Conservation (phyloP, 202 grass and related monocot genomes). For the Carex arenaria region DNA sequence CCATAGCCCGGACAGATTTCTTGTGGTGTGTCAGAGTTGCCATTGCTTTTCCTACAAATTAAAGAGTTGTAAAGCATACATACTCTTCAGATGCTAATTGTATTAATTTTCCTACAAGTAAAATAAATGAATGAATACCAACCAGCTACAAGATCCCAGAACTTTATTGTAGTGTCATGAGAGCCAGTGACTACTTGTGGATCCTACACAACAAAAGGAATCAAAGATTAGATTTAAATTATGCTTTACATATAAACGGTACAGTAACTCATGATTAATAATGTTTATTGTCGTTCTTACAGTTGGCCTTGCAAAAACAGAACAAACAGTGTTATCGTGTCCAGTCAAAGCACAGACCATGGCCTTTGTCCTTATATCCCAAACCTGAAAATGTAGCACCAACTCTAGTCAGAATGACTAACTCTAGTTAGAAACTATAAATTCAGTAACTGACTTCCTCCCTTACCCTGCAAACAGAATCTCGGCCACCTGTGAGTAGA, state of each 20-base stretch:
- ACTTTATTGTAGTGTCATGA: conserved; percentile 95
- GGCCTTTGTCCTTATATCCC: conserved; percentile 94
- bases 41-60: conserved; percentile 78
- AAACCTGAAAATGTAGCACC: conserved; percentile 47
- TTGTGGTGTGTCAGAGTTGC: conserved; percentile 94
- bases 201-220: conserved; percentile 38
- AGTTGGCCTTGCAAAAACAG: conserved; percentile 89
- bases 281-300: conserved; percentile 35
- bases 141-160: conserved; percentile 99
- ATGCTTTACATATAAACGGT: background rate
- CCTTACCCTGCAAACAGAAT: conserved; percentile 97
- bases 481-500: conserved; percentile 79
- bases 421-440: too few relatives aligned
- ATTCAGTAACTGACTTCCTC: background rate
- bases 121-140: conserved; percentile 35
- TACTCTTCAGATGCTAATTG: too few relatives aligned
- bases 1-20: conserved; percentile 94
- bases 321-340: conserved; percentile 96
- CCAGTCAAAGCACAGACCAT: conserved; percentile 97
- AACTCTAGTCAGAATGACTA: too few relatives aligned
- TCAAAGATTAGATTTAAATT: background rate
- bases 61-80: background rate
- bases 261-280: background rate
- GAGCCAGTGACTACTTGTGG: conserved; percentile 98
- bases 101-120: background rate